phyloP scores from a whole-genome alignment of 1,284 basidiomycete genomes.

The Somion occarium region DNA sequence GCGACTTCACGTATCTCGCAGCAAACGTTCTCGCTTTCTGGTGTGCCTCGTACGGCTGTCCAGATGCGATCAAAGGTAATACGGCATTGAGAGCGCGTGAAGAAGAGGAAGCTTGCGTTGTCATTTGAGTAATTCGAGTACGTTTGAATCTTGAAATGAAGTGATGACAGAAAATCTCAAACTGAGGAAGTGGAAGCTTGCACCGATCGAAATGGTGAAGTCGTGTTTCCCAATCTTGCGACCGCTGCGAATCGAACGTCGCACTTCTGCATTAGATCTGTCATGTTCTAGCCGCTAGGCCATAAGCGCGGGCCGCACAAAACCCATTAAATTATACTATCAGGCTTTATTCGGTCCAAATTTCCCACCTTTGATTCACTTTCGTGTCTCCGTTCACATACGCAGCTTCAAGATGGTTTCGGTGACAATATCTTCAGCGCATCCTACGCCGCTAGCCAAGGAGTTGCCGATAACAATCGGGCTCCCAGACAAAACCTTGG shows the following conservation, averaged over 20 bases:
- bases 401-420: slow-evolving; percentile 46
- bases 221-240: background rate
- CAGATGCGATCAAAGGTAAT: slow-evolving; percentile 63
- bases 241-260: too few relatives aligned
- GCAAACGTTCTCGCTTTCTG: slow-evolving; percentile 94
- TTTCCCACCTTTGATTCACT: too few relatives aligned
- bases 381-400: background rate
- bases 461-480: slow-evolving; percentile 56
- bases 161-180: background rate
- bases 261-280: too few relatives aligned
- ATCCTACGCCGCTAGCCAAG: slow-evolving; percentile 40
- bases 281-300: too few relatives aligned
- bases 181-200: background rate
- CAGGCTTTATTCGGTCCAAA: too few relatives aligned
- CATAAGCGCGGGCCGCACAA: too few relatives aligned
- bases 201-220: background rate
- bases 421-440: slow-evolving; percentile 48
- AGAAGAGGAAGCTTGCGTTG: slow-evolving; percentile 36
- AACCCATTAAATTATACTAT: background rate
- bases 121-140: too few relatives aligned
- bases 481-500: slow-evolving; percentile 39
- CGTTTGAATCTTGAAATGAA: too few relatives aligned
- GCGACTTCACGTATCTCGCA: slow-evolving; percentile 76
- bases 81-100: slow-evolving; percentile 70
- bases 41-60: slow-evolving; percentile 85